Percentiles rank a stretch among this genome's conserved stretches.
These are phyloP conservation scores for Mycena sp. DNA, from an alignment of 1,284 basidiomycete genomes.

Conservation along the genomic window DNA sequence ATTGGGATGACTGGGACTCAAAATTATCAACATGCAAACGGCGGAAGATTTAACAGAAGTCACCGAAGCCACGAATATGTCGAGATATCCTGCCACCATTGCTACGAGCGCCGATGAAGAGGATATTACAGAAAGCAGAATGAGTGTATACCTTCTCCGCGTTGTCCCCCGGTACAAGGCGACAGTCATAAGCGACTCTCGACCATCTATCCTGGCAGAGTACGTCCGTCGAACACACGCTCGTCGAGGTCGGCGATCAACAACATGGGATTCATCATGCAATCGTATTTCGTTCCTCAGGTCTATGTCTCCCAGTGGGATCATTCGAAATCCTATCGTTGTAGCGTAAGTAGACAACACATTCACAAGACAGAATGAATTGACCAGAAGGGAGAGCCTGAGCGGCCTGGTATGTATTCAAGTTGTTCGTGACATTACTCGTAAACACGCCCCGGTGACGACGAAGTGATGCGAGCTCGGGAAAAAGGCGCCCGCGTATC, in stretches of 20 bases:
- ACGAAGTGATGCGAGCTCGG: too few relatives aligned
- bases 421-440: too few relatives aligned
- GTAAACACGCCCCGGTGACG: too few relatives aligned
- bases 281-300: background rate
- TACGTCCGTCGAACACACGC: background rate
- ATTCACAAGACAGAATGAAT: too few relatives aligned
- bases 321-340: slow-evolving; percentile 1
- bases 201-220: background rate
- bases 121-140: background rate
- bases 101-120: background rate
- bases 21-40: background rate
- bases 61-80: background rate
- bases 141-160: background rate
- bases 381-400: too few relatives aligned
- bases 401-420: too few relatives aligned
- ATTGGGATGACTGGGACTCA: background rate
- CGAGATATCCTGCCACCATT: background rate
- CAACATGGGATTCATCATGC: background rate
- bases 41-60: too few relatives aligned
- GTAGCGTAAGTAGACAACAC: too few relatives aligned
- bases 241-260: background rate
- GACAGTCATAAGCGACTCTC: background rate
- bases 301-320: slow-evolving; percentile 6
- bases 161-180: background rate
- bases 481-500: too few relatives aligned